Conservation (phyloP, 2,329 filamentous ascomycete genomes). For the Albifimbria verrucaria region DNA sequence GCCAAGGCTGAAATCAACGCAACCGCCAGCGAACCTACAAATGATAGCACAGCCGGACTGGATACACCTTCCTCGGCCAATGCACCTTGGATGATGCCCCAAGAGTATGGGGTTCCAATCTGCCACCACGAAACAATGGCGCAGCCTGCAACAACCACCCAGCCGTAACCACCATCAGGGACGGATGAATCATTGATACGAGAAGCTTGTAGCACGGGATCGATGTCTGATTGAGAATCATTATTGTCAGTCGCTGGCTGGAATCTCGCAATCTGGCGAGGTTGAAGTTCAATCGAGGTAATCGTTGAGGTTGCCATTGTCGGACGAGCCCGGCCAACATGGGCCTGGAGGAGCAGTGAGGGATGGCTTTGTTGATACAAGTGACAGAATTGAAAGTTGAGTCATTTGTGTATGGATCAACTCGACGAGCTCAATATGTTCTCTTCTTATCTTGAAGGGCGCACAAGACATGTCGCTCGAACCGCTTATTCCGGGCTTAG, state of each 20-base stretch:
- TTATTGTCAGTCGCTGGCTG: background rate
- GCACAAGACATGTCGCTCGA: too few relatives aligned
- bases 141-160: constrained; percentile 50
- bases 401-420: too few relatives aligned
- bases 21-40: constrained; percentile 52
- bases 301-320: background rate
- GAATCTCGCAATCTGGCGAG: background rate
- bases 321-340: too few relatives aligned
- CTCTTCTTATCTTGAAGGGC: too few relatives aligned
- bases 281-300: background rate
- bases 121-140: constrained; percentile 53
- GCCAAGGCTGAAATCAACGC: constrained; percentile 50
- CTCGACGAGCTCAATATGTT: too few relatives aligned
- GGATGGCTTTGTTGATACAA: too few relatives aligned
- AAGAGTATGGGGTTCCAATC: constrained; percentile 53
- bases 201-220: constrained; percentile 36
- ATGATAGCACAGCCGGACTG: constrained; percentile 51
- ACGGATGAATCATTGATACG: constrained; percentile 40
- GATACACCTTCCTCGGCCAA: constrained; percentile 47
- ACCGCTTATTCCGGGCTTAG: too few relatives aligned
- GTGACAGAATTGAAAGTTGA: too few relatives aligned
- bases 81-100: constrained; percentile 58
- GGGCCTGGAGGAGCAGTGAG: too few relatives aligned
- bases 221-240: background rate
- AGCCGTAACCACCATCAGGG: constrained; percentile 55